Percentiles rank a stretch among this genome's conserved stretches.
These are phyloP conservation scores for Metschnikowia gelsemii DNA, from an alignment of 805 yeast species.

Conservation along the genomic window DNA sequence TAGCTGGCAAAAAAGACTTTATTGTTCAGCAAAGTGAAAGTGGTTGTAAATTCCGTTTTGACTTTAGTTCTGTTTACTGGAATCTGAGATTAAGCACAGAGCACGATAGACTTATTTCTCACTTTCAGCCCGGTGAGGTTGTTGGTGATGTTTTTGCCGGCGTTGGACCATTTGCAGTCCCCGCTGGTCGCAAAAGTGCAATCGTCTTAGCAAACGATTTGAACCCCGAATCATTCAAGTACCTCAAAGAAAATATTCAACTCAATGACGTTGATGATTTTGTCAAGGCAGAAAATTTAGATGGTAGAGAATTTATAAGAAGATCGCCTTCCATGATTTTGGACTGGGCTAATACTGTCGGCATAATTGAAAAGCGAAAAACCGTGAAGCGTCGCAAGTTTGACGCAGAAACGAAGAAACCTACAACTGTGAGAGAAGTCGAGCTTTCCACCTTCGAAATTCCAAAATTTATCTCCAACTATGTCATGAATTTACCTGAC, in stretches of 20 bases:
- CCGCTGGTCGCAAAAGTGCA: conserved; percentile 83
- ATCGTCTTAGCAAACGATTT: conserved; percentile 89
- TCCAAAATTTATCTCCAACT: conserved; percentile 64
- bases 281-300: conserved; percentile 66
- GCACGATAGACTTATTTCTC: conserved; percentile 74
- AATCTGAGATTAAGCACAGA: conserved; percentile 92
- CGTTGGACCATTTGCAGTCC: conserved; percentile 97
- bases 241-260: conserved; percentile 61
- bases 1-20: conserved; percentile 80
- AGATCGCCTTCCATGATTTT: conserved; percentile 53
- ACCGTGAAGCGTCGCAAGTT: conserved; percentile 37
- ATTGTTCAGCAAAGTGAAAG: conserved; percentile 85
- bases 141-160: conserved; percentile 98
- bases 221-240: conserved; percentile 81
- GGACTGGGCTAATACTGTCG: conserved; percentile 43
- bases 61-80: conserved; percentile 95
- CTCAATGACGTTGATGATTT: conserved; percentile 60
- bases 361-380: conserved; percentile 35
- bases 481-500: conserved; percentile 95
- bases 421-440: conserved; percentile 18
- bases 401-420: conserved; percentile 34
- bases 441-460: conserved; percentile 31
- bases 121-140: conserved; percentile 64
- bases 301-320: conserved; percentile 80
- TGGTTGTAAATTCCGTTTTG: conserved; percentile 81